Evolutionary conservation across 2,329 filamentous ascomycete genomes (phyloP).

Genomic region (Onygena corvina): DNA sequence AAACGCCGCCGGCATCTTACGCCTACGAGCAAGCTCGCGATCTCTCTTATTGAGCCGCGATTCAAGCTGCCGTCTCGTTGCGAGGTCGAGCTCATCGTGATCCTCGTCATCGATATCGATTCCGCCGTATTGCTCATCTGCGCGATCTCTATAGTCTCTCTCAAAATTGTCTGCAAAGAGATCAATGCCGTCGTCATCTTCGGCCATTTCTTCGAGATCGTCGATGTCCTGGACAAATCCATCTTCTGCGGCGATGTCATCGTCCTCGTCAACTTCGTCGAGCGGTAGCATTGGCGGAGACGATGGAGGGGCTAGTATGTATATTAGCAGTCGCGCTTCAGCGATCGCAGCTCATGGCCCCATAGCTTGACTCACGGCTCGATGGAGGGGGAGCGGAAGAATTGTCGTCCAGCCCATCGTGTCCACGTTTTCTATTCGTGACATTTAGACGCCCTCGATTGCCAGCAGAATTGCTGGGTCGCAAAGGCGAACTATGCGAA

Average conservation of each 20-base stretch:
- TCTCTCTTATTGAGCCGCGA: conserved; percentile 51
- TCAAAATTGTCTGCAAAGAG: conserved; percentile 57
- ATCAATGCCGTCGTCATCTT: conserved; percentile 59
- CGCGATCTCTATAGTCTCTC: conserved; percentile 44
- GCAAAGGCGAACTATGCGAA: conserved; percentile 60
- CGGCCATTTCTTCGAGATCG: conserved; percentile 55
- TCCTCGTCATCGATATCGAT: conserved; percentile 52
- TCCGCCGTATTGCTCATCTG: conserved; percentile 42
- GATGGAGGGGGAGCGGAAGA: conserved; percentile 51
- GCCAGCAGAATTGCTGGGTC: conserved; percentile 66
- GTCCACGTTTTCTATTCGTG: conserved; percentile 49
- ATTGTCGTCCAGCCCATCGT: conserved; percentile 50
- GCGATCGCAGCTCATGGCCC: conserved; percentile 10
- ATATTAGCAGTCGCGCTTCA: conserved; percentile 11
- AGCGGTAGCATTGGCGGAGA: conserved; percentile 48
- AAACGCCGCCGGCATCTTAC: conserved; percentile 51
- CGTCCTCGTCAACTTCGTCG: conserved; percentile 37
- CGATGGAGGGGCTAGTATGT: conserved; percentile 38
- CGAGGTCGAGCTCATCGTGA: conserved; percentile 50
- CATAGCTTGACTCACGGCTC: conserved; percentile 45
- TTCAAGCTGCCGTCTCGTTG: conserved; percentile 48
- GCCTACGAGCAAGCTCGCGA: conserved; percentile 46
- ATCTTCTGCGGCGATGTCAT: conserved; percentile 40
- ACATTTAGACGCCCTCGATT: conserved; percentile 55
- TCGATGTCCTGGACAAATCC: conserved; percentile 52